Percentiles rank a stretch among this genome's conserved stretches.
These are phyloP conservation scores for Fusarium torreyae DNA, from an alignment of 2,329 filamentous ascomycete genomes.

Conservation along the genomic window DNA sequence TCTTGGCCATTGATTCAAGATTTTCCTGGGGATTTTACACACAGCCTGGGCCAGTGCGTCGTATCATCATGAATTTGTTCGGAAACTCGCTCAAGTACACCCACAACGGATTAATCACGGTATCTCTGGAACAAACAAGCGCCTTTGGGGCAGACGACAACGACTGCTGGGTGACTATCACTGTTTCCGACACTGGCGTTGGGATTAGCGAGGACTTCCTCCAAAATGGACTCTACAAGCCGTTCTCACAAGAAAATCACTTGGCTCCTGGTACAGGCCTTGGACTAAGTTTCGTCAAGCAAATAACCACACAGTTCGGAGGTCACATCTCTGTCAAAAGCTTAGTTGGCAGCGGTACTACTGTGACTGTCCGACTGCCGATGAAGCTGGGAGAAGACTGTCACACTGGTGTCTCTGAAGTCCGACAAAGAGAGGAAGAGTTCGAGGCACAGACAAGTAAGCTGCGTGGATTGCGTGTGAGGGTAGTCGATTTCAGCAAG, in stretches of 20 bases:
- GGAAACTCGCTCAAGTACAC: conserved; percentile 77
- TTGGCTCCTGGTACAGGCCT: conserved; percentile 74
- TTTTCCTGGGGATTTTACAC: conserved; percentile 68
- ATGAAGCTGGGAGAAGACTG: conserved; percentile 35
- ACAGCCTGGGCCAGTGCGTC: conserved; percentile 65
- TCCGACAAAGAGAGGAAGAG: conserved; percentile 42
- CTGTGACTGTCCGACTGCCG: conserved; percentile 53
- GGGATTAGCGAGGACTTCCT: conserved; percentile 77
- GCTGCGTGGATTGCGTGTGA: conserved; percentile 52
- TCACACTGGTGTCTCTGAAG: neutral
- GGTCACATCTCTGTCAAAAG: conserved; percentile 73
- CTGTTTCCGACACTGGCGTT: conserved; percentile 74
- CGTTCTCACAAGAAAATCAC: conserved; percentile 75
- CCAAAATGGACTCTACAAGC: conserved; percentile 71
- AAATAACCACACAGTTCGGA: conserved; percentile 70
- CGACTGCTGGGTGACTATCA: conserved; percentile 54
- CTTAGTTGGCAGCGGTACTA: conserved; percentile 56
- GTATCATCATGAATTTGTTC: conserved; percentile 75
- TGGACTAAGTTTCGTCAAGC: conserved; percentile 75
- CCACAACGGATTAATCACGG: conserved; percentile 50
- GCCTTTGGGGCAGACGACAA: neutral
- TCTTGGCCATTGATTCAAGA: conserved; percentile 59
- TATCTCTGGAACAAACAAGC: conserved; percentile 48
- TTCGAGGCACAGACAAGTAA: conserved; percentile 51
- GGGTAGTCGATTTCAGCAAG: conserved; percentile 12